Base-by-base conservation (phyloP, 2,329 filamentous ascomycete species). In the Metarhizium humberi region DNA sequence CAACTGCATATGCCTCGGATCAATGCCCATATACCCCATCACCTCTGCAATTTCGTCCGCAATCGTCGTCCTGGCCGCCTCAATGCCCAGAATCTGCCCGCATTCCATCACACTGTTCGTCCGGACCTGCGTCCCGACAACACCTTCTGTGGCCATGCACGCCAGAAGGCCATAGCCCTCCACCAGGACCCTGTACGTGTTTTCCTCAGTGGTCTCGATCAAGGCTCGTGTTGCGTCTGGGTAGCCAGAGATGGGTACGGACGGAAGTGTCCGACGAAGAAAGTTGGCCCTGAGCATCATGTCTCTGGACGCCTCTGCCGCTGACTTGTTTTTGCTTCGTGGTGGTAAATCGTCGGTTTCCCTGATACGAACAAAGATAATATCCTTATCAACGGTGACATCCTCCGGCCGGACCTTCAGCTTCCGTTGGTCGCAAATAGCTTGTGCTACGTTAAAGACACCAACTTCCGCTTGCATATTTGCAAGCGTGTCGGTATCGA, bases 1-100 rank as follows among this genome's bases (percentile, higher is more conserved):
- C 25, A 97, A 81, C 68, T 96, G 87, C 91, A 99, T 97, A 74
- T 97, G 94, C 56, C 92, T 88, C 48, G 91, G 92, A 72, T 99
- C 92, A 64, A 99, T 96, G 70, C 83, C 85, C 91, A 99, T 96
- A 67, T 87, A 85, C 46, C 82, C 83, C 92, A 97, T 97, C 66
- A 97, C 94, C 52, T 80, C 79, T 52, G 79, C 80, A 64, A 97
- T 97, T 75, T 99, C 92, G 46, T 81, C 77, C 51, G 92, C 88
- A 65, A 99, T 97, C 10, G 91, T 95, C 5, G 81, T 81, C 57
- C 92, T 85, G 4, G 94, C 92, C 1, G 94, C 94, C 75, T 97
- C 92, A 64, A 99, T 96, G 52, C 94, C 94, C 3, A 99, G 82
- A 0, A 96, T 86, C 25, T 92, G 85, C 40, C 82, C 79, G 63